Conservation (phyloP, 345 rosid species). For the Cardiospermum halicacabum region DNA sequence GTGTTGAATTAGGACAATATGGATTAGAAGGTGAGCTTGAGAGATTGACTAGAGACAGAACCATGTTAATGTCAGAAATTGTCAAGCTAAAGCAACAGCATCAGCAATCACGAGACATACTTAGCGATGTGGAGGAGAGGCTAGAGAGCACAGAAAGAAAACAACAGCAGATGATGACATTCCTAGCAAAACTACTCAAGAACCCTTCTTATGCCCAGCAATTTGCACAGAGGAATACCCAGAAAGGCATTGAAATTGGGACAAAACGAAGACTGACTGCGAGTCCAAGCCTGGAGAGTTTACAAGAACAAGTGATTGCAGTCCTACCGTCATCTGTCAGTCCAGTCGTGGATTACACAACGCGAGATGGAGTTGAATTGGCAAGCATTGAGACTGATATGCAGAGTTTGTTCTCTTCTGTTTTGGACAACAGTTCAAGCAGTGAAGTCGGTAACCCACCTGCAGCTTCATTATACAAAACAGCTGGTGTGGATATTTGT, state of each 20-base stretch:
- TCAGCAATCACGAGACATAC: constrained; percentile 44
- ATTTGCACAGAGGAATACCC: constrained; percentile 31
- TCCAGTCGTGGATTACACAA: constrained; percentile 11
- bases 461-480: constrained; percentile 14
- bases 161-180: constrained; percentile 70
- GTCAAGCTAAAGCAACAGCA: constrained; percentile 66
- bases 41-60: constrained; percentile 54
- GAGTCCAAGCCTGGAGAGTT: constrained; percentile 39
- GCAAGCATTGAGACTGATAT: constrained; percentile 34
- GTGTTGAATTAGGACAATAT: constrained; percentile 64
- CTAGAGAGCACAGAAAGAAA: constrained; percentile 50
- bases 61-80: constrained; percentile 49
- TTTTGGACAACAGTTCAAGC: constrained; percentile 45
- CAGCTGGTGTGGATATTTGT: constrained; percentile 21
- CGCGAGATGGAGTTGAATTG: constrained; percentile 21
- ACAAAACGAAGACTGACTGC: constrained; percentile 56
- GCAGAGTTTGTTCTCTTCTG: constrained; percentile 42
- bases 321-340: constrained; percentile 1
- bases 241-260: constrained; percentile 36
- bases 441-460: constrained; percentile 19
- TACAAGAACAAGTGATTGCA: constrained; percentile 28
- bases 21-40: constrained; percentile 62
- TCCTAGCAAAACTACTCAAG: constrained; percentile 63
- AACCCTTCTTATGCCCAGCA: constrained; percentile 52
- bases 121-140: constrained; percentile 50